Evolutionary conservation across 345 rosid species (phyloP).

Genomic region (Firmiana major): DNA sequence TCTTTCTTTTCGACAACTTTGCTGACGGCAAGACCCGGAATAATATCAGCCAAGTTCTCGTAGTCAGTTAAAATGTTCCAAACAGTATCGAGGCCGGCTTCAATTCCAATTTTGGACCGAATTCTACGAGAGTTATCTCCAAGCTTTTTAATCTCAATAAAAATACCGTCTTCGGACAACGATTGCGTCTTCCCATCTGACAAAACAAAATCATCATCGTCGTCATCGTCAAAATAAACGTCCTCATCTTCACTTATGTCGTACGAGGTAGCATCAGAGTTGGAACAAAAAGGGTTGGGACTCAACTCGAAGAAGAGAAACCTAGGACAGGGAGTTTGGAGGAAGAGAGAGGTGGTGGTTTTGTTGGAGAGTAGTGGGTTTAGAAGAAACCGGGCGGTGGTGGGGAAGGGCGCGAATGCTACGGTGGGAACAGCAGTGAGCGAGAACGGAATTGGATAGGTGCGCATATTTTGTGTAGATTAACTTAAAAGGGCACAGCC

Average conservation of each 20-base stretch:
- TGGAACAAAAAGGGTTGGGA: slow-evolving; percentile 22
- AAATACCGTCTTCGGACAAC: slow-evolving; percentile 45
- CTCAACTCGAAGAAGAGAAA: slow-evolving; percentile 16
- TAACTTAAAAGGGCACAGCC: background rate
- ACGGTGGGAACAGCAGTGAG: background rate
- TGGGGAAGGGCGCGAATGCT: slow-evolving; percentile 15
- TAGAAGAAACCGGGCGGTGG: background rate
- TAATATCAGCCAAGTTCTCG: slow-evolving; percentile 70
- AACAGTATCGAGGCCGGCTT: slow-evolving; percentile 60
- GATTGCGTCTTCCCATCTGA: slow-evolving; percentile 36
- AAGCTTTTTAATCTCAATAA: slow-evolving; percentile 51
- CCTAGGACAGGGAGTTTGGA: slow-evolving; percentile 7
- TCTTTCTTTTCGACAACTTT: slow-evolving; percentile 68
- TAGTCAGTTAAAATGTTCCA: slow-evolving; percentile 87
- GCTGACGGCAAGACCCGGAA: slow-evolving; percentile 66
- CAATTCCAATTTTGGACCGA: slow-evolving; percentile 63
- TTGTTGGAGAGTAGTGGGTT: slow-evolving; percentile 4
- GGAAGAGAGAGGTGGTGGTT: background rate
- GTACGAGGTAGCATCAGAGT: slow-evolving; percentile 20
- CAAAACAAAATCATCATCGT: slow-evolving; percentile 19
- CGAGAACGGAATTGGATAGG: slow-evolving; percentile 27
- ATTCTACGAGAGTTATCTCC: slow-evolving; percentile 66
- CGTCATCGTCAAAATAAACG: slow-evolving; percentile 12
- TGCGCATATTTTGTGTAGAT: slow-evolving; percentile 34
- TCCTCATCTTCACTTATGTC: slow-evolving; percentile 9